These are phyloP conservation scores for Geotrichum restrictum DNA, from an alignment of 1,139 yeast genomes.

Conservation along the genomic window DNA sequence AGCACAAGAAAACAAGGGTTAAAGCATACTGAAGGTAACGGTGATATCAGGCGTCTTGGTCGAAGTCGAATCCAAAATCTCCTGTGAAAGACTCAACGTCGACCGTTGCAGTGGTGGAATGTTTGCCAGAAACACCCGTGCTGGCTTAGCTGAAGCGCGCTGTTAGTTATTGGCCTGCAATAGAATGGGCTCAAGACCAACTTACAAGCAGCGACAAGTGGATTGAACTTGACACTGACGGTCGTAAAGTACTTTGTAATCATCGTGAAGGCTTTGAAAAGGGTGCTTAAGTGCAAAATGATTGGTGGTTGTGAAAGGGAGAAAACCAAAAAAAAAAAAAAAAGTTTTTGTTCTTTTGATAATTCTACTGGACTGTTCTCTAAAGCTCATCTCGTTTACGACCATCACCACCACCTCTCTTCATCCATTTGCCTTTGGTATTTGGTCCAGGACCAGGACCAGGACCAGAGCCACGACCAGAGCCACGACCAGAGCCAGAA, in stretches of 20 bases:
- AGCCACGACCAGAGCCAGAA: no score
- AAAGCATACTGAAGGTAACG: conserved; percentile 56
- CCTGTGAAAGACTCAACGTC: conserved; percentile 32
- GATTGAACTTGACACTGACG: conserved; percentile 75
- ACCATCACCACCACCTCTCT: not conserved
- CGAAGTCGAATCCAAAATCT: conserved; percentile 36
- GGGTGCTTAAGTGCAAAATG: no score
- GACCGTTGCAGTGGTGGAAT: conserved; percentile 55
- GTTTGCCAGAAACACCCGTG: conserved; percentile 73
- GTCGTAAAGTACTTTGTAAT: conserved; percentile 80
- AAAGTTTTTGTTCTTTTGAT: no score
- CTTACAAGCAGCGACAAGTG: conserved; percentile 62
- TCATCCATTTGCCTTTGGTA: conserved; percentile 13
- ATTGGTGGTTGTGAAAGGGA: conserved; percentile 6
- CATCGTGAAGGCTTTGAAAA: conserved; percentile 43
- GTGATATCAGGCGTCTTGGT: conserved; percentile 55
- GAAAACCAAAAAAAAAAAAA: not conserved
- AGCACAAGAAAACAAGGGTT: not conserved
- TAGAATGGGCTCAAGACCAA: conserved; percentile 18
- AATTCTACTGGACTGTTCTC: no score
- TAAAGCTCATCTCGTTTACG: conserved; percentile 1
- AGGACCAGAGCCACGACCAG: no score
- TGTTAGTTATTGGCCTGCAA: not conserved
- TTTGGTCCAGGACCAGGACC: no score
- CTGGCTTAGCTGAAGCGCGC: conserved; percentile 54